phyloP scores from a whole-genome alignment of 371 early-diverging fungal species.

The Dichotomocladium elegans region DNA sequence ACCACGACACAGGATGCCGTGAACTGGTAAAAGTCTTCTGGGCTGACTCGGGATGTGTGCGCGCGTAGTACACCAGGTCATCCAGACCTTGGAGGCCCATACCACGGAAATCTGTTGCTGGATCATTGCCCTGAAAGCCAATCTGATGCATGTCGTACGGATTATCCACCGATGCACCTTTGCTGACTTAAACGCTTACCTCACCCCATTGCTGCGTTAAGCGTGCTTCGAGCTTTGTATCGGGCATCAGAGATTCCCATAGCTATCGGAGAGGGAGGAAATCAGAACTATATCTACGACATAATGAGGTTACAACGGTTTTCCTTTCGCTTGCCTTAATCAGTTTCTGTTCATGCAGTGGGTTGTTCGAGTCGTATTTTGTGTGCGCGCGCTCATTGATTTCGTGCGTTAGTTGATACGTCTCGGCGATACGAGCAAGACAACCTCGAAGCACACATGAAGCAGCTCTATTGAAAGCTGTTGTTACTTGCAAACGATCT shows the following conservation, averaged over 20 bases:
- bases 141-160: conserved; percentile 37
- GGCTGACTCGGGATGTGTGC: conserved; percentile 53
- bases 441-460: conserved; percentile 51
- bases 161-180: not conserved
- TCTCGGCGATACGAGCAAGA: conserved; percentile 47
- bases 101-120: conserved; percentile 85
- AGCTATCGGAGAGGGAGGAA: conserved; percentile 49
- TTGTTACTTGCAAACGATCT: no score
- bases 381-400: conserved; percentile 65
- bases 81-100: conserved; percentile 81
- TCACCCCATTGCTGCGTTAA: conserved; percentile 66
- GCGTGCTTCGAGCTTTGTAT: conserved; percentile 45
- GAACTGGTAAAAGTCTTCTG: conserved; percentile 51
- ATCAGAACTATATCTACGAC: no score
- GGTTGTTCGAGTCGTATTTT: conserved; percentile 61
- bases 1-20: conserved; percentile 51
- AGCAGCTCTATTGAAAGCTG: conserved; percentile 45
- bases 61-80: conserved; percentile 69
- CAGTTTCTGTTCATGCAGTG: conserved; percentile 63
- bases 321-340: conserved; percentile 47
- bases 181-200: conserved; percentile 11
- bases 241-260: conserved; percentile 69
- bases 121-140: conserved; percentile 82
- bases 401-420: conserved; percentile 52
- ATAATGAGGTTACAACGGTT: no score